A percentile compares a stretch with the other conserved stretches of the same genome.
Evolutionary conservation across 257 asterid species (phyloP).

Genomic region (Solanum pennellii): DNA sequence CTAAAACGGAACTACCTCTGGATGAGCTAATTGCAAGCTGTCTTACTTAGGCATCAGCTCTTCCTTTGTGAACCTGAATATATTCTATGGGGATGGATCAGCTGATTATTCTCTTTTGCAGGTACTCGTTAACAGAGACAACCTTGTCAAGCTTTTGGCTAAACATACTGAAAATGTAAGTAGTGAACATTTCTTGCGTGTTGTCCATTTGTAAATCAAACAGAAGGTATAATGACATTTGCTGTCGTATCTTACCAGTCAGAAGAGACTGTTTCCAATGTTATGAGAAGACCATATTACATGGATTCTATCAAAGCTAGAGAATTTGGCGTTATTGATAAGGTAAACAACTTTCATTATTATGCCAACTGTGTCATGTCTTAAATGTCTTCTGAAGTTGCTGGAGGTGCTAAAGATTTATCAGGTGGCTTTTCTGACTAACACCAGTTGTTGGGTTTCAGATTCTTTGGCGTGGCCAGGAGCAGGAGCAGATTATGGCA

Average conservation of each 20-base stretch:
- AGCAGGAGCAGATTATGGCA: slow-evolving; percentile 64
- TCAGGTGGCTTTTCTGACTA: neutral
- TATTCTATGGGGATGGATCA: neutral
- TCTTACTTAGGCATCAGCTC: neutral
- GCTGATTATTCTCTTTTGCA: slow-evolving; percentile 16
- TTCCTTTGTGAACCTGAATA: neutral
- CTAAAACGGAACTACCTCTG: neutral
- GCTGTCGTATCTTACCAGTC: slow-evolving; percentile 30
- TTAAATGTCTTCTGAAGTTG: neutral
- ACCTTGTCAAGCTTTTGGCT: slow-evolving; percentile 60
- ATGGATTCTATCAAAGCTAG: slow-evolving; percentile 68
- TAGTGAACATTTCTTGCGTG: slow-evolving; percentile 5
- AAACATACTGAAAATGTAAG: slow-evolving; percentile 91
- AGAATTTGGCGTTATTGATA: slow-evolving; percentile 82
- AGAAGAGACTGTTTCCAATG: slow-evolving; percentile 50
- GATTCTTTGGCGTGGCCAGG: slow-evolving; percentile 85
- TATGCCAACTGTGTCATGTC: neutral
- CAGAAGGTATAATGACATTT: neutral
- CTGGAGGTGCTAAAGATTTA: neutral
- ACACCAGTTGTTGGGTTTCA: slow-evolving; percentile 22
- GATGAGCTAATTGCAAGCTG: neutral
- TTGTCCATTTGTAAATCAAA: neutral
- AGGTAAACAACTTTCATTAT: slow-evolving; percentile 31
- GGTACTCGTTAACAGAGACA: slow-evolving; percentile 65
- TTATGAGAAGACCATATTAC: slow-evolving; percentile 62